Base-by-base conservation (phyloP, 805 yeast genomes). In the Saturnispora halmiae region DNA sequence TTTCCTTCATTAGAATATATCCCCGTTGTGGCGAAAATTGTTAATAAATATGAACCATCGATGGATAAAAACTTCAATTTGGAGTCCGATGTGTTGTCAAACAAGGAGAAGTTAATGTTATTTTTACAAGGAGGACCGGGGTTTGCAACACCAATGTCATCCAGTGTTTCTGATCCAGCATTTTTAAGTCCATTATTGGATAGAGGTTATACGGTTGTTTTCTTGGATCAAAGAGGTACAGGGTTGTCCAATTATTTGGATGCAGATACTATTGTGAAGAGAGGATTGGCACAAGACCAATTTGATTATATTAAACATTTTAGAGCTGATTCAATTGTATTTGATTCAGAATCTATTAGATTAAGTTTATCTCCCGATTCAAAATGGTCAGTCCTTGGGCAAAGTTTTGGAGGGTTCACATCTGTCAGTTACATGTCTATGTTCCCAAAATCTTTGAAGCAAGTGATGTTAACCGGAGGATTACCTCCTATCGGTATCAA, bases 161-260 rank as follows among this genome's bases (percentile, higher is more conserved):
- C 48, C 1, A 35, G 47, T 11, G 22, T 24, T 2, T 2, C 43
- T 2, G 36, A 39, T 14, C 56, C 58, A 2, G 24, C 41, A 3
- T 55, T 37, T 31, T 32, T 55, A 14, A 37, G 40, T 1, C 46
- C 47, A 1, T 34, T 56, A 4, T 18, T 54, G 1, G 46, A 53
- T 3, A 48, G 41, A 46, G 42, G 40, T 2, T 51, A 47, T 28
- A 46, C 55, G 1, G 56, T 56, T 7, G 33, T 75, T 11, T 66
- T 62, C 31, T 55, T 72, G 36, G 82, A 75, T 56, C 81, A 75
- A 51, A 55, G 81, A 50, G 82, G 81, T n/a, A 75, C 81, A 1
- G 82, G 81, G 0, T 53, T 69, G 20, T 69, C 76, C 35, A 58
- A 69, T 3, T 68, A 75, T 1, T 51, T 76, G 15, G 73, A 71